Percentiles rank a stretch among this genome's conserved stretches.
Conservation (phyloP, 2,329 filamentous ascomycete genomes). For the Colletotrichum neosansevieriae region DNA sequence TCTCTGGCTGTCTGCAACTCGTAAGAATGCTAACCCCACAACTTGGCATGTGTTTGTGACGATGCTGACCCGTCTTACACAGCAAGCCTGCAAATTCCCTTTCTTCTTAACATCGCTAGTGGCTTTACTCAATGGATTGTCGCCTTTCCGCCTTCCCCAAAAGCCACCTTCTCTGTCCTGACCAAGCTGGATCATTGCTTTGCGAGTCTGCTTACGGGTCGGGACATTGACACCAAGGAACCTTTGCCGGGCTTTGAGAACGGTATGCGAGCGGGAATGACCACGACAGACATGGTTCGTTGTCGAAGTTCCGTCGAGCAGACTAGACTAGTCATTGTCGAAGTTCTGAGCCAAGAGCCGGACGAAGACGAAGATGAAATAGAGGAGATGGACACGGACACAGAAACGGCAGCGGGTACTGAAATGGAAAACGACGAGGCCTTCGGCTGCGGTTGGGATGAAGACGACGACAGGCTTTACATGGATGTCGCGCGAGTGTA, state of each 20-base stretch:
- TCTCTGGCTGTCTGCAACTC: constrained; percentile 88
- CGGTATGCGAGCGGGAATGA: constrained; percentile 74
- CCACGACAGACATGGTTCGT: constrained; percentile 86
- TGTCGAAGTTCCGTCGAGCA: constrained; percentile 85
- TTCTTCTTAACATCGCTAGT: constrained; percentile 82
- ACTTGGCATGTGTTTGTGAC: background rate
- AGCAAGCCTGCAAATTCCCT: constrained; percentile 86
- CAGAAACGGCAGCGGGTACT: constrained; percentile 41
- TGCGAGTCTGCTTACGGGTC: constrained; percentile 76
- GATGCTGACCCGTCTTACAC: constrained; percentile 21
- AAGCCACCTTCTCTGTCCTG: constrained; percentile 77
- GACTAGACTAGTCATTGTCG: constrained; percentile 77
- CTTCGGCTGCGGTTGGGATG: constrained; percentile 51
- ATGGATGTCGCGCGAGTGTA: constrained; percentile 83
- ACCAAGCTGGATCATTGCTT: constrained; percentile 88
- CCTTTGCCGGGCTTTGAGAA: constrained; percentile 77
- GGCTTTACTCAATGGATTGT: constrained; percentile 79
- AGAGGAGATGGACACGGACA: constrained; percentile 45
- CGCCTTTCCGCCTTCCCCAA: constrained; percentile 76
- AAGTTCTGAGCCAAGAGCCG: constrained; percentile 67
- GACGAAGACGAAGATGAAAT: constrained; percentile 51
- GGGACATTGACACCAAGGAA: constrained; percentile 74
- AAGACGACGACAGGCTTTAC: constrained; percentile 63
- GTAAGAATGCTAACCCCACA: constrained; percentile 61
- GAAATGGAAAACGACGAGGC: constrained; percentile 45